Evolutionary conservation across 1,139 yeast genomes (phyloP).

Genomic region (Scheffersomyces illinoinensis): DNA sequence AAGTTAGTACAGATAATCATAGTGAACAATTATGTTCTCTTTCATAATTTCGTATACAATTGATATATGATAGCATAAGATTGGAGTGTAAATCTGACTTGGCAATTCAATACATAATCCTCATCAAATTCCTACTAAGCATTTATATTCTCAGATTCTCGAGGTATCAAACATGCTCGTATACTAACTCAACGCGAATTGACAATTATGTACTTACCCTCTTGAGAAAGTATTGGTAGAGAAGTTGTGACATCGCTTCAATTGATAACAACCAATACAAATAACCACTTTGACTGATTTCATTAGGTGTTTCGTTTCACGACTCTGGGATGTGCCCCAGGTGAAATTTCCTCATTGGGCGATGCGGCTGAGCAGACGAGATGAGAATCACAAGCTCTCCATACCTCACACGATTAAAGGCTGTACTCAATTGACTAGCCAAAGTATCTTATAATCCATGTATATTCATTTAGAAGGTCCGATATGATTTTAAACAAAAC

Average conservation of each 20-base stretch:
- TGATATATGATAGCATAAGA: neutral
- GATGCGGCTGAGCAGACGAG: neutral
- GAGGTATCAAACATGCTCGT: neutral
- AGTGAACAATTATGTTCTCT: neutral
- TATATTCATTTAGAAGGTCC: neutral
- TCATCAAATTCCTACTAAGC: neutral
- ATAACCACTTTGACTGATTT: neutral
- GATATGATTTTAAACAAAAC: neutral
- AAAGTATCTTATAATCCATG: neutral
- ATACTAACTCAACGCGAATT: neutral
- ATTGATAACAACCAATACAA: neutral
- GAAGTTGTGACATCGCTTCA: constrained; percentile 20
- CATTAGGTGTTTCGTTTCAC: neutral
- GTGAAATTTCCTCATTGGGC: neutral
- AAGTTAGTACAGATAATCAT: constrained; percentile 5
- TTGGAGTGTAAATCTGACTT: no score
- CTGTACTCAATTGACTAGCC: neutral
- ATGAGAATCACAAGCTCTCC: neutral
- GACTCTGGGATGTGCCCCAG: neutral
- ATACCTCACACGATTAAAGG: neutral
- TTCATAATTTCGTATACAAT: neutral
- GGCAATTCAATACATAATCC: neutral
- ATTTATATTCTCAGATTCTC: neutral
- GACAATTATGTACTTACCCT: constrained; percentile 30
- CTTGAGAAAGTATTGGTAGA: constrained; percentile 36